Conservation (phyloP, 1,139 yeast species). For the Candida tunisiensis region DNA sequence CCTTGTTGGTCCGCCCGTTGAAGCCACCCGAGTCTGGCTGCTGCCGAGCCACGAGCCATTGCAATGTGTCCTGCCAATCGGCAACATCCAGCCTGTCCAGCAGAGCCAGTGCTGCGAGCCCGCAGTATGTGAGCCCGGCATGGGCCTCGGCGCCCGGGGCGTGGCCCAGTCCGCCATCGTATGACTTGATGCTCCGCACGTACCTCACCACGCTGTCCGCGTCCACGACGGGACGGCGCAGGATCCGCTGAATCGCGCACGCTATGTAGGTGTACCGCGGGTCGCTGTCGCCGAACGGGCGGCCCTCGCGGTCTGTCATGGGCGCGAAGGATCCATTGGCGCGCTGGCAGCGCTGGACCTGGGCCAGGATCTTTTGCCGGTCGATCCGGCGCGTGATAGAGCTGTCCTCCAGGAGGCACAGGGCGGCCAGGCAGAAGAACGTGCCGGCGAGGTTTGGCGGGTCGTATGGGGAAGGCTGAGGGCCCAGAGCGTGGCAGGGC, state of each 20-base stretch:
- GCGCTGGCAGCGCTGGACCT: constrained; percentile 37
- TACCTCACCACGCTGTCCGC: constrained; percentile 22
- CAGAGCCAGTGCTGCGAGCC: constrained; percentile 43
- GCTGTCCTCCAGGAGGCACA: constrained; percentile 28
- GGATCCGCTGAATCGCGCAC: constrained; percentile 36
- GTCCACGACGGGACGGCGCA: constrained; percentile 36
- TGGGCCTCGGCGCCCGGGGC: constrained; percentile 49
- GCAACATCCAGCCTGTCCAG: constrained; percentile 18
- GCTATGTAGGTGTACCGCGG: constrained; percentile 67
- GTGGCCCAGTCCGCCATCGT: constrained; percentile 56
- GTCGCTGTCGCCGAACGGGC: constrained; percentile 51
- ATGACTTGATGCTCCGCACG: constrained; percentile 27
- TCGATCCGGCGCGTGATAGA: constrained; percentile 19
- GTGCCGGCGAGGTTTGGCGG: constrained; percentile 53
- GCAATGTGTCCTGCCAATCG: constrained; percentile 25
- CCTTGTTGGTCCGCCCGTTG: constrained; percentile 77
- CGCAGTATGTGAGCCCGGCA: constrained; percentile 82
- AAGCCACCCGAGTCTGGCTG: constrained; percentile 48
- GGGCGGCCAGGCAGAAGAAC: constrained; percentile 27
- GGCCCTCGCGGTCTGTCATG: constrained; percentile 20
- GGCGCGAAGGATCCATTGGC: constrained; percentile 41
- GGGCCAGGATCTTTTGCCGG: constrained; percentile 29
- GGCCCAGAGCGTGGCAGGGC: constrained; percentile 6
- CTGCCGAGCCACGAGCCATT: constrained; percentile 56
- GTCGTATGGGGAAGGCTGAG: constrained; percentile 24